Evolutionary conservation across 1,284 basidiomycete species (phyloP).

Genomic region (Austroboletus niveus): DNA sequence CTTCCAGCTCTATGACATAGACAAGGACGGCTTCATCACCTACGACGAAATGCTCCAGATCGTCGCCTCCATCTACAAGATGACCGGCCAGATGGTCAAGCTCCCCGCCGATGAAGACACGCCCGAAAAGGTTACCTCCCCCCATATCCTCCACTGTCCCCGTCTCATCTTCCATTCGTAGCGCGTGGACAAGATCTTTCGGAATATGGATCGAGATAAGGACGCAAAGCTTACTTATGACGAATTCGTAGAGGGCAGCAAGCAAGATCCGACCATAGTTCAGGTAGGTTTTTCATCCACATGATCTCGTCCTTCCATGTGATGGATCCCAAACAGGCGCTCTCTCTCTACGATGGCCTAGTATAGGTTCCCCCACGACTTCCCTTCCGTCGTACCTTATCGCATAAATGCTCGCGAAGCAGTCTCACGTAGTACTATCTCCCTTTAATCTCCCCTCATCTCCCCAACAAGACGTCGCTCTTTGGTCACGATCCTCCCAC

Average conservation of each 20-base stretch:
- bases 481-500: slow-evolving; percentile 17
- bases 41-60: slow-evolving; percentile 99
- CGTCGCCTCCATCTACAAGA: slow-evolving; percentile 96
- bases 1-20: slow-evolving; percentile 99
- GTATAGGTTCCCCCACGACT: slow-evolving; percentile 43
- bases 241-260: slow-evolving; percentile 96
- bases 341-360: slow-evolving; percentile 77
- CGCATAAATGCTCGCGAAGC: slow-evolving; percentile 23
- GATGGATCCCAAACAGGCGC: slow-evolving; percentile 45
- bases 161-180: slow-evolving; percentile 34
- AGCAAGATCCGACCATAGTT: slow-evolving; percentile 97
- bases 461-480: slow-evolving; percentile 12
- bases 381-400: slow-evolving; percentile 21
- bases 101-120: slow-evolving; percentile 98
- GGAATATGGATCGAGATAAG: slow-evolving; percentile 90
- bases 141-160: slow-evolving; percentile 2
- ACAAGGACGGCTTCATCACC: slow-evolving; percentile 95
- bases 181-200: slow-evolving; percentile 96
- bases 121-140: slow-evolving; percentile 82
- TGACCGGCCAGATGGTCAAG: slow-evolving; percentile 99
- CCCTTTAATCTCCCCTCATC: slow-evolving; percentile 24
- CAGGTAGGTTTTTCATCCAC: slow-evolving; percentile 58
- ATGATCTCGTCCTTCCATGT: slow-evolving; percentile 12
- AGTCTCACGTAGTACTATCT: slow-evolving; percentile 26
- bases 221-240: slow-evolving; percentile 88